These are phyloP conservation scores for Globisporangium lucens DNA, from an alignment of 352 stramenopile genomes.

Conservation along the genomic window DNA sequence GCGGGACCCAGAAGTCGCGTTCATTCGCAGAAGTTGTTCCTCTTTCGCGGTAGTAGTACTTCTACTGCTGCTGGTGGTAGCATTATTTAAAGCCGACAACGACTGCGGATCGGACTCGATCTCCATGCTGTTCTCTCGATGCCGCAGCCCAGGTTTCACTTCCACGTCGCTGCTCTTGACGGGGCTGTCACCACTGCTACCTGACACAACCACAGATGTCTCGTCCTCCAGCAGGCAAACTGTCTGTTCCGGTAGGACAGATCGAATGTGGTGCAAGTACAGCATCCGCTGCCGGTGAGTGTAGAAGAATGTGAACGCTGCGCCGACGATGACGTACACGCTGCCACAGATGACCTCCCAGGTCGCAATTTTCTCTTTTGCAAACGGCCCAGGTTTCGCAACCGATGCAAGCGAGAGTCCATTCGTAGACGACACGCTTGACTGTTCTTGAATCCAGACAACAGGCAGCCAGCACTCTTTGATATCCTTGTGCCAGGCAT, in stretches of 20 bases:
- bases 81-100: not conserved
- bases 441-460: constrained; percentile 45
- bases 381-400: constrained; percentile 26
- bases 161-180: not conserved
- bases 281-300: constrained; percentile 17
- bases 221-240: not conserved
- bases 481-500: constrained; percentile 39
- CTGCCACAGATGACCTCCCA: constrained; percentile 28
- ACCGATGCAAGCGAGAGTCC: constrained; percentile 14
- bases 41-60: not conserved
- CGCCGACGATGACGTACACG: constrained; percentile 25
- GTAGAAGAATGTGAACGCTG: constrained; percentile 13
- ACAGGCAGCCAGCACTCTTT: constrained; percentile 37
- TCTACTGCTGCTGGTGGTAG: not conserved
- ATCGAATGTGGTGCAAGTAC: constrained; percentile 20
- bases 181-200: not conserved
- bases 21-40: not conserved
- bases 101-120: not conserved
- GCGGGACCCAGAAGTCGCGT: constrained; percentile 3
- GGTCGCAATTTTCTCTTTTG: constrained; percentile 33
- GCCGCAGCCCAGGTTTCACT: not conserved
- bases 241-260: constrained; percentile 20
- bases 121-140: not conserved
- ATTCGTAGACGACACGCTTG: constrained; percentile 26
- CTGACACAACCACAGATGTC: not conserved